Evolutionary conservation across 164 flowering plant species (phyloP).

Genomic region (Vitis rupestris): DNA sequence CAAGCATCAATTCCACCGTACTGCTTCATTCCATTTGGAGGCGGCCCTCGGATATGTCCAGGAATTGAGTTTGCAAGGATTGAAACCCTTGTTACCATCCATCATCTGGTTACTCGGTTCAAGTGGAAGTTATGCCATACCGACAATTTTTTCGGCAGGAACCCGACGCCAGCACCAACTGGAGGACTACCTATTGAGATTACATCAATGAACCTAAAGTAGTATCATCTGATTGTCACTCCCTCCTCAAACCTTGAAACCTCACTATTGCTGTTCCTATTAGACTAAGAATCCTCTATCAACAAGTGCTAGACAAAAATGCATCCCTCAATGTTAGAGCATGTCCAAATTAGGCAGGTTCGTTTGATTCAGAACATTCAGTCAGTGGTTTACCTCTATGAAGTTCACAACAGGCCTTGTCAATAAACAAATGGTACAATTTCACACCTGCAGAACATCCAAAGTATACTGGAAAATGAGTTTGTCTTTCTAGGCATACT

Average conservation of each 20-base stretch:
- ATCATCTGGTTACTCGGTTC: constrained; percentile 58
- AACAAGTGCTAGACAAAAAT: no score
- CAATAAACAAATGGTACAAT: no score
- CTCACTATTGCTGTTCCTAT: no score
- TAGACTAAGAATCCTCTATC: no score
- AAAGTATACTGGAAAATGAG: no score
- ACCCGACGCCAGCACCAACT: constrained; percentile 38
- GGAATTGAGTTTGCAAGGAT: constrained; percentile 65
- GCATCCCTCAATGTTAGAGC: no score
- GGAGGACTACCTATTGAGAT: constrained; percentile 40
- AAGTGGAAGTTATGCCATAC: constrained; percentile 41
- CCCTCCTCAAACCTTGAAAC: background rate
- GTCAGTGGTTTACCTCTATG: no score
- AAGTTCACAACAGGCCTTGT: no score
- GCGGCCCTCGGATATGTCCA: constrained; percentile 64
- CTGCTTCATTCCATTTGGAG: constrained; percentile 62
- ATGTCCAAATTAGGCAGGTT: no score
- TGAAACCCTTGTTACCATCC: constrained; percentile 44
- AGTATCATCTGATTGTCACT: background rate
- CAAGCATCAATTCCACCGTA: constrained; percentile 52
- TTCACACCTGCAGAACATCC: no score
- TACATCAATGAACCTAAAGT: constrained; percentile 17
- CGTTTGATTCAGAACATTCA: no score
- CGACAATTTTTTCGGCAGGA: constrained; percentile 32
- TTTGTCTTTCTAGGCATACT: no score